phyloP scores from a whole-genome alignment of 2,329 filamentous ascomycete genomes.

The Parafenestella ontariensis region DNA sequence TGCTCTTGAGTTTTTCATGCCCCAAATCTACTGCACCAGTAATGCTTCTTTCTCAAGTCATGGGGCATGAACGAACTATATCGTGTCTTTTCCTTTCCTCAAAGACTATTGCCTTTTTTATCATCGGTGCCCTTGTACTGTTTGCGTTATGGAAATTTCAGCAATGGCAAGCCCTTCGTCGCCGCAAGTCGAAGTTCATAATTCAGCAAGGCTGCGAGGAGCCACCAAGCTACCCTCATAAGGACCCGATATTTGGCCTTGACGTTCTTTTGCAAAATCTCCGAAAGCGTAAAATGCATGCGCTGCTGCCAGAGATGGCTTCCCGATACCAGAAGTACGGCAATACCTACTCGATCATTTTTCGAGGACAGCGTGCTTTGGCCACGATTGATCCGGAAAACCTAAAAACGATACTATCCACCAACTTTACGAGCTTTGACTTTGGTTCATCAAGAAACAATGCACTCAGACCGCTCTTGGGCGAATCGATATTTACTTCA shows the following conservation, averaged over 20 bases:
- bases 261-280: background rate
- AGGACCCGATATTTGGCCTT: background rate
- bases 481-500: slow-evolving; percentile 34
- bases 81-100: background rate
- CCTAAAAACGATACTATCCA: slow-evolving; percentile 29
- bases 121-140: background rate
- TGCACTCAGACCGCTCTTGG: slow-evolving; percentile 18
- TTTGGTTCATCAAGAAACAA: slow-evolving; percentile 24
- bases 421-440: slow-evolving; percentile 25
- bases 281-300: background rate
- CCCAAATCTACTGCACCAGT: no score
- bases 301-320: background rate
- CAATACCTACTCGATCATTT: background rate
- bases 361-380: background rate
- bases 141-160: background rate
- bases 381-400: slow-evolving; percentile 24
- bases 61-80: background rate
- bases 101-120: background rate
- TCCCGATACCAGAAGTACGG: background rate
- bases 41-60: background rate
- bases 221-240: background rate
- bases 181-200: background rate
- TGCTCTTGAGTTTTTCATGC: no score
- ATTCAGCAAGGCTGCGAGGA: background rate
- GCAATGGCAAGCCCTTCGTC: background rate